phyloP scores from a whole-genome alignment of 306 rosid genomes.

The Begonia peltatifolia region DNA sequence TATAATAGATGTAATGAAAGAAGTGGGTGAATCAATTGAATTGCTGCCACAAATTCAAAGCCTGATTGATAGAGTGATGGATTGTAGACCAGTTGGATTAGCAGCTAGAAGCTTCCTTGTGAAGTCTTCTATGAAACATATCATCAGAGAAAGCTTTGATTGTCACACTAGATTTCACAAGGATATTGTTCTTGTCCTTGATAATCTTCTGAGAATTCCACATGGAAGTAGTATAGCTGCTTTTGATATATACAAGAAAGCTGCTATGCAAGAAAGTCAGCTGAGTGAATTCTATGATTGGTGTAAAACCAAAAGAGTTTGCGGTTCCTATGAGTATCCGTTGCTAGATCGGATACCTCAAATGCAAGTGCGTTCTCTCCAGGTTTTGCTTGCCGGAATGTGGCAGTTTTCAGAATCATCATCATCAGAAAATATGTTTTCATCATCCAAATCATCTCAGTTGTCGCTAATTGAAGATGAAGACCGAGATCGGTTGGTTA shows the following conservation, averaged over 20 bases:
- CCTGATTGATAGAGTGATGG: slow-evolving; percentile 49
- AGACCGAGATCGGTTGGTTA: background rate
- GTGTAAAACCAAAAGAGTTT: slow-evolving; percentile 36
- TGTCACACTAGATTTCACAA: slow-evolving; percentile 26
- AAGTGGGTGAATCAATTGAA: slow-evolving; percentile 37
- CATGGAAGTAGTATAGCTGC: slow-evolving; percentile 30
- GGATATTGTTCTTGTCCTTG: slow-evolving; percentile 35
- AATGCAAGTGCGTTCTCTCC: slow-evolving; percentile 39
- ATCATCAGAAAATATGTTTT: slow-evolving; percentile 6
- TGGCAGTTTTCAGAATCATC: slow-evolving; percentile 55
- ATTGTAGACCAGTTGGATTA: slow-evolving; percentile 35
- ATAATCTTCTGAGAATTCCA: slow-evolving; percentile 52
- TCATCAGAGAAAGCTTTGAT: slow-evolving; percentile 43
- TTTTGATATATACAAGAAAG: slow-evolving; percentile 47
- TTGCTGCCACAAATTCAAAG: slow-evolving; percentile 46
- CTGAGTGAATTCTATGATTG: slow-evolving; percentile 46
- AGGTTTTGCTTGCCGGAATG: slow-evolving; percentile 38
- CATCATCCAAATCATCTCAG: slow-evolving; percentile 8
- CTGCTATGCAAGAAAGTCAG: slow-evolving; percentile 36
- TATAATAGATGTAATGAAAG: slow-evolving; percentile 26
- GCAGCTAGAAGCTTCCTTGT: slow-evolving; percentile 27
- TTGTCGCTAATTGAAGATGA: slow-evolving; percentile 9
- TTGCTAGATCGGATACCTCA: slow-evolving; percentile 39
- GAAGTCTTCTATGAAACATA: slow-evolving; percentile 34
- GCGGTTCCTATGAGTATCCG: slow-evolving; percentile 49